These are phyloP conservation scores for Aspergillus leporis DNA, from an alignment of 495 filamentous ascomycete species.

Conservation along the genomic window DNA sequence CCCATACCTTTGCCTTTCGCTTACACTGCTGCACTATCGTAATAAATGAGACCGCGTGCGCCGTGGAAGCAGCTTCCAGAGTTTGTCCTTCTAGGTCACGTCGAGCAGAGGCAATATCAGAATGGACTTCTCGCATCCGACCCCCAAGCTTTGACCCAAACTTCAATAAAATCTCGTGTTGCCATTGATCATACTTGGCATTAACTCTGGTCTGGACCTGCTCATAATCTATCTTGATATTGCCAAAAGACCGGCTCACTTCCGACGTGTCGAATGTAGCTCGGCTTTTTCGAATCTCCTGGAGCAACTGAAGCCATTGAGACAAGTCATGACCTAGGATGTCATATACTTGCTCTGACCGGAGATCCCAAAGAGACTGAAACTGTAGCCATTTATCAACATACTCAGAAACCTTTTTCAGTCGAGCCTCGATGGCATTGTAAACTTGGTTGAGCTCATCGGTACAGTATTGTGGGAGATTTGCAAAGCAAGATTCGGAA, in stretches of 20 bases:
- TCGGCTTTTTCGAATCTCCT: slow-evolving; percentile 90
- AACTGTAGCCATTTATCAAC: slow-evolving; percentile 98
- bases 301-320: slow-evolving; percentile 89
- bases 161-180: slow-evolving; percentile 90
- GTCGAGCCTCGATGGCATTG: slow-evolving; percentile 71
- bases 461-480: slow-evolving; percentile 80
- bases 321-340: slow-evolving; percentile 87
- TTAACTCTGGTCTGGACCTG: slow-evolving; percentile 98
- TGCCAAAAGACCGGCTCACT: slow-evolving; percentile 85
- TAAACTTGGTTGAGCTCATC: slow-evolving; percentile 77
- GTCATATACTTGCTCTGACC: slow-evolving; percentile 91
- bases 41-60: slow-evolving; percentile 96
- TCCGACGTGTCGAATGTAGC: slow-evolving; percentile 96
- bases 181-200: slow-evolving; percentile 99
- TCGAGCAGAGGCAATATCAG: slow-evolving; percentile 83
- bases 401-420: slow-evolving; percentile 74
- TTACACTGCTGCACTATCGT: slow-evolving; percentile 96
- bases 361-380: slow-evolving; percentile 97
- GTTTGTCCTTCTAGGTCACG: slow-evolving; percentile 87
- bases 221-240: slow-evolving; percentile 93
- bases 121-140: slow-evolving; percentile 84
- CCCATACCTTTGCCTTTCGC: slow-evolving; percentile 88
- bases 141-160: slow-evolving; percentile 89
- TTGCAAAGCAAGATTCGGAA: slow-evolving; percentile 74
- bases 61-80: slow-evolving; percentile 88